phyloP scores from a whole-genome alignment of 2,329 filamentous ascomycete genomes.

The Rhinocladiella mackenziei region DNA sequence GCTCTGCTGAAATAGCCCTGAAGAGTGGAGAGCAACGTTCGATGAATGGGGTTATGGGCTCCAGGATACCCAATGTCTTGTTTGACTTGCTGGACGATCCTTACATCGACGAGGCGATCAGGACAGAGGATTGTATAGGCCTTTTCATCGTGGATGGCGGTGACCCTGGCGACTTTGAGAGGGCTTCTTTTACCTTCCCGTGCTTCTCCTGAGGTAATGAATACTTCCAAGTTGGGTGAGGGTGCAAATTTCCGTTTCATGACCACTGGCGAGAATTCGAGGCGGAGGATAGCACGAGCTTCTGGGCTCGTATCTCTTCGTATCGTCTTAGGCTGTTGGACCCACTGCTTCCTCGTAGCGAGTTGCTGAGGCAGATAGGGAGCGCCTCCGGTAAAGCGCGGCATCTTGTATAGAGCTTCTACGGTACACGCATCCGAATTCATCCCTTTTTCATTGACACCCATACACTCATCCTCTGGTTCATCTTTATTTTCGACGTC shows the following conservation, averaged over 20 bases:
- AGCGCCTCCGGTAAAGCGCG: slow-evolving; percentile 6
- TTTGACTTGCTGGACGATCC: slow-evolving; percentile 10
- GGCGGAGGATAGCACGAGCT: slow-evolving; percentile 10
- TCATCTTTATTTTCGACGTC: too few species aligned
- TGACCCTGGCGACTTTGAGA: slow-evolving; percentile 10
- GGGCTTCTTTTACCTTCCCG: slow-evolving; percentile 2
- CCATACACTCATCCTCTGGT: too few species aligned
- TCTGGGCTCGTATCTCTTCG: slow-evolving; percentile 1
- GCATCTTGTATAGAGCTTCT: too few species aligned
- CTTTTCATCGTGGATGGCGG: slow-evolving; percentile 15
- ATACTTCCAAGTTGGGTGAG: slow-evolving; percentile 16
- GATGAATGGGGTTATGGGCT: not conserved
- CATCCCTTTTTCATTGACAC: too few species aligned
- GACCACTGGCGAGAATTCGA: slow-evolving; percentile 11
- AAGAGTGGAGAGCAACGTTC: slow-evolving; percentile 1
- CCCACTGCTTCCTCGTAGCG: slow-evolving; percentile 11
- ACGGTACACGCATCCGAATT: too few species aligned
- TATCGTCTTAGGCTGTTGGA: not conserved
- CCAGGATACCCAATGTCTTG: slow-evolving; percentile 16
- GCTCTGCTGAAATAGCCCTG: slow-evolving; percentile 8
- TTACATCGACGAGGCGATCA: slow-evolving; percentile 10
- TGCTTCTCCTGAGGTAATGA: slow-evolving; percentile 7
- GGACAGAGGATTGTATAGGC: slow-evolving; percentile 14
- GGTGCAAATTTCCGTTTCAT: not conserved
- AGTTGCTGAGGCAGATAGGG: slow-evolving; percentile 14